Percentiles rank a stretch among this genome's conserved stretches.
Conservation (phyloP, 441 rosid genomes). For the Gossypium davidsonii region DNA sequence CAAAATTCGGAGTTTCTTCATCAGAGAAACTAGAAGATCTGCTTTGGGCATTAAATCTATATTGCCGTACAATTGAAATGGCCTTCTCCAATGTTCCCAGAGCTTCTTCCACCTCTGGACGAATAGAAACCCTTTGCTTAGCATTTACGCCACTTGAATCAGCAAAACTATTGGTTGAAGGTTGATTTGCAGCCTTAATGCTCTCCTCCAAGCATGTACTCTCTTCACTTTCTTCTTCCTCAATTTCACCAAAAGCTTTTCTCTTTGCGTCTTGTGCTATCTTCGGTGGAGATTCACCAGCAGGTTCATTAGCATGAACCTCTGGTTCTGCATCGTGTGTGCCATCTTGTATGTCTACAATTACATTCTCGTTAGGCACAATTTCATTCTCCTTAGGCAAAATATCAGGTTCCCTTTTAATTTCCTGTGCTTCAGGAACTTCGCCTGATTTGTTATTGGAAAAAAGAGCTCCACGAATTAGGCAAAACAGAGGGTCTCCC, state of each 20-base stretch:
- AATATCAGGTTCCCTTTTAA: conserved; percentile 12
- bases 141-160: conserved; percentile 17
- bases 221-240: conserved; percentile 40
- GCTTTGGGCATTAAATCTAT: conserved; percentile 27
- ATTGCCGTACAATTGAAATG: conserved; percentile 45
- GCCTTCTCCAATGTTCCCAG: conserved; percentile 67
- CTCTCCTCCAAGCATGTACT: conserved; percentile 16
- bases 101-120: conserved; percentile 75
- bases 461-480: conserved; percentile 50
- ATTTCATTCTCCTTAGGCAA: neutral
- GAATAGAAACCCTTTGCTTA: conserved; percentile 32
- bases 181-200: conserved; percentile 13
- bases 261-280: conserved; percentile 31
- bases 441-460: conserved; percentile 23
- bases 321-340: conserved; percentile 10
- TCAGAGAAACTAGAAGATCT: conserved; percentile 24
- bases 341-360: conserved; percentile 20
- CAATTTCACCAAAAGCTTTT: conserved; percentile 39
- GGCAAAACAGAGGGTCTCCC: conserved; percentile 53
- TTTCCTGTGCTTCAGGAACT: conserved; percentile 19
- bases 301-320: conserved; percentile 12
- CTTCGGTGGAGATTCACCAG: neutral
- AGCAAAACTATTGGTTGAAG: conserved; percentile 11
- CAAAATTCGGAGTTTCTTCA: conserved; percentile 24
- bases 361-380: conserved; percentile 15